Percentiles rank a stretch among this genome's conserved stretches.
These are phyloP conservation scores for Fomitopsis schrenkii DNA, from an alignment of 1,284 basidiomycete genomes.

Conservation along the genomic window DNA sequence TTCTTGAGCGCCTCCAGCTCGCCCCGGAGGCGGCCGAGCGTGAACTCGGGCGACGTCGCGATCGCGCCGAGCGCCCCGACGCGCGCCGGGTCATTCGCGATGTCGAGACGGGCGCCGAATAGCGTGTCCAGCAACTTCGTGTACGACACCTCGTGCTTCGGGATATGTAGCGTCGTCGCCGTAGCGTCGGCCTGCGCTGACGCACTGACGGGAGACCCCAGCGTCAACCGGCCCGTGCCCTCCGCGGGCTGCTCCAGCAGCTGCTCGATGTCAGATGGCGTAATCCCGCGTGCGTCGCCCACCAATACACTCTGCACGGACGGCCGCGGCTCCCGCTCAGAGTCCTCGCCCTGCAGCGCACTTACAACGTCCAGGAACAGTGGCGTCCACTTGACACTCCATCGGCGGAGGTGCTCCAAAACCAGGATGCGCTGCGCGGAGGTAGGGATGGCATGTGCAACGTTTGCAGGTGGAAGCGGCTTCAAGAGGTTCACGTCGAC, in stretches of 20 bases:
- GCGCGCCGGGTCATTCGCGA: conserved; percentile 81
- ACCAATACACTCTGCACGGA: conserved; percentile 60
- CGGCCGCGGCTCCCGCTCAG: conserved; percentile 43
- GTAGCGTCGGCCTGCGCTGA: conserved; percentile 5
- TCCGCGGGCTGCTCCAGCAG: conserved; percentile 41
- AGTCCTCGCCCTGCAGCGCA: conserved; percentile 57
- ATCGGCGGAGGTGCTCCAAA: conserved; percentile 75
- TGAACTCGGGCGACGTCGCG: conserved; percentile 90
- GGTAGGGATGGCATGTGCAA: conserved; percentile 63
- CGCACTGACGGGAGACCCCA: conserved; percentile 35
- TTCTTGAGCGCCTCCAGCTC: conserved; percentile 70
- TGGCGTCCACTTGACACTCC: conserved; percentile 85
- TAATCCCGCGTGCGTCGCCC: conserved; percentile 43
- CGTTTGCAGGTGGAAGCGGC: conserved; percentile 66
- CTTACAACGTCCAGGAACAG: conserved; percentile 82
- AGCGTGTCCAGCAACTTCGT: conserved; percentile 84
- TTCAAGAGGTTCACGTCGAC: conserved; percentile 71
- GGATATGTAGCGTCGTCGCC: conserved; percentile 51
- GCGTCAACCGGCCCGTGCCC: conserved; percentile 38
- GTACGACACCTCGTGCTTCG: conserved; percentile 90
- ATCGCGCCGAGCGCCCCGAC: conserved; percentile 64
- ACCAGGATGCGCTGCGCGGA: conserved; percentile 76
- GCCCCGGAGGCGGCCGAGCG: conserved; percentile 86
- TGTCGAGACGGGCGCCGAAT: conserved; percentile 80
- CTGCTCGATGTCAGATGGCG: conserved; percentile 41